Evolutionary conservation across 805 yeast genomes (phyloP), one percentile per base, ranked within the genome.

Genomic region (Ogataea neopini): DNA sequence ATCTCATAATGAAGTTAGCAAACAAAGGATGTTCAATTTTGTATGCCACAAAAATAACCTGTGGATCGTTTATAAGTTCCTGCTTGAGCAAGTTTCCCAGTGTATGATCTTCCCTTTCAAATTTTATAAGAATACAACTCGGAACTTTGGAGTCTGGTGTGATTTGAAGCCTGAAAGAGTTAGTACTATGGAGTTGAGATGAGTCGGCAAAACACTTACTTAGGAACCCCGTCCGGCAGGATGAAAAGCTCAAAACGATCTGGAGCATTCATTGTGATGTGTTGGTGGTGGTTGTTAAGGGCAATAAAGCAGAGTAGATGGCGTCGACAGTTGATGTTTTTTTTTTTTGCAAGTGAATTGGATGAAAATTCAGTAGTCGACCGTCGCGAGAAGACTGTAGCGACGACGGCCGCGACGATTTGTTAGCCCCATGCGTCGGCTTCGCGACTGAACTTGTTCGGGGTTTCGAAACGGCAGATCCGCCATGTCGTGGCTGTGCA

Each of bases 91-190:
- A 68, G 66, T 94, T 94, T 22, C 96, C 99, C 50, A 94, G 75
- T 3, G 99, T 94, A 65, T 94, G 99, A 67, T 94, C 99, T 68
- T 94, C 99, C 64, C 96, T 85, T 68, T 94, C 98, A 58, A 94
- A 89, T 52, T 88, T 89, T 57, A 94, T 79, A 51, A 91, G 81
- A 40, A 96, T 91, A 38, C 98, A 95, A 66, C 94, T 94, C 18
- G 98, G 96, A 29, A 92, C 94, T 61, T 91, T 87, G 47, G 95
- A 83, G 70, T 94, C 99, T 6, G 97, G 97, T 25, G 90, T 86
- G 45, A 94, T 83, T 52, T 84, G 83, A 51, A 94, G 77, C 67
- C 88, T 84, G 44, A 47, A 19, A 34, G 22, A 30, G n/a, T 47
- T 37, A 11, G 15, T n/a, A 28, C 4, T n/a, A 14, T 17, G 15